A percentile compares a stretch with the other conserved stretches of the same genome.
Conservation (phyloP, 257 asterid genomes). For the Craterostigma plantagineum region DNA sequence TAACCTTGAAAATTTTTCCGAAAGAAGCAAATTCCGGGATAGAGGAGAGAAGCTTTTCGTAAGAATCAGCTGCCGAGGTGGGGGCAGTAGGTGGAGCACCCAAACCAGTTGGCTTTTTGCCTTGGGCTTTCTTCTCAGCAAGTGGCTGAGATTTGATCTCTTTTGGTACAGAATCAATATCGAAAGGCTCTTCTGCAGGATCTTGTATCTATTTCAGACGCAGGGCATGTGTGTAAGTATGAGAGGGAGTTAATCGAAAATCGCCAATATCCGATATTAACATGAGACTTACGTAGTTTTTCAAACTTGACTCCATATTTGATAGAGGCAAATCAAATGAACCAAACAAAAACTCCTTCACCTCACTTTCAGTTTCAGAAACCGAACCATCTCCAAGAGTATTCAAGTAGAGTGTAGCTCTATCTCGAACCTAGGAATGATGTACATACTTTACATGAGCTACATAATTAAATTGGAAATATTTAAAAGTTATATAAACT, state of each 20-base stretch:
- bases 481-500: neutral
- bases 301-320: constrained; percentile 83
- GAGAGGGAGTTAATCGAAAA: neutral
- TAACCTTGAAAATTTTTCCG: constrained; percentile 96
- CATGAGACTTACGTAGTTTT: constrained; percentile 47
- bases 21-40: constrained; percentile 71
- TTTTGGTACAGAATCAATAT: constrained; percentile 61
- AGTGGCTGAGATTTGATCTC: constrained; percentile 87
- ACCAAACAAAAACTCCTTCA: constrained; percentile 84
- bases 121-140: constrained; percentile 85
- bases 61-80: constrained; percentile 63
- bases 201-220: constrained; percentile 32
- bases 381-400: constrained; percentile 91
- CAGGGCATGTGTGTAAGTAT: too few relatives aligned
- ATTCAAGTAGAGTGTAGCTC: constrained; percentile 94
- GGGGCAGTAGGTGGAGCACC: constrained; percentile 69
- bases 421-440: constrained; percentile 70
- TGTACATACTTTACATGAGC: neutral
- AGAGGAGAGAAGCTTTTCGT: constrained; percentile 61
- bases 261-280: neutral
- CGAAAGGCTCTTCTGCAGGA: constrained; percentile 80
- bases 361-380: constrained; percentile 70
- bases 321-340: constrained; percentile 64
- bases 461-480: neutral
- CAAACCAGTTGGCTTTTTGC: constrained; percentile 81